Conservation (phyloP, 2,329 filamentous ascomycete genomes). For the Amphichorda felina region DNA sequence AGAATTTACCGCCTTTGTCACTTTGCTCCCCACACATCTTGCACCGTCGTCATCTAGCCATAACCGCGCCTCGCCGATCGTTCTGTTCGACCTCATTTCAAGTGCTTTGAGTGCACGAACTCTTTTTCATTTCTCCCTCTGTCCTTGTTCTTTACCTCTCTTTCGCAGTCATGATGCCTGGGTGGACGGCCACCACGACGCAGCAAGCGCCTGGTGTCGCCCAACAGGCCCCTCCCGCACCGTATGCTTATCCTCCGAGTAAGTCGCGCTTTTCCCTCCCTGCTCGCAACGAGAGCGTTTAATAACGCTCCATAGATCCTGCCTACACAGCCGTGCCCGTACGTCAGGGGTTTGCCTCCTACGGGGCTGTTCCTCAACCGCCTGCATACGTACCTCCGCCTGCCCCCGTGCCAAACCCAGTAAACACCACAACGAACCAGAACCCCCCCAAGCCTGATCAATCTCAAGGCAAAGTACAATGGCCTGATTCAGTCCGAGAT, state of each 20-base stretch:
- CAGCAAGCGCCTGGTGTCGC: constrained; percentile 28
- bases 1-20: not conserved
- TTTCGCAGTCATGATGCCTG: constrained; percentile 18
- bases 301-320: constrained; percentile 26
- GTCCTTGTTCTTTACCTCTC: not conserved
- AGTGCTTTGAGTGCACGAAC: not conserved
- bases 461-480: constrained; percentile 54
- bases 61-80: not conserved
- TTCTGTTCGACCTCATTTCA: not conserved
- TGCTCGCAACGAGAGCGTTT: not conserved
- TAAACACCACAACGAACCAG: constrained; percentile 10
- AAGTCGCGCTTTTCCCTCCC: constrained; percentile 10
- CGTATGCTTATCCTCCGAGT: constrained; percentile 27
- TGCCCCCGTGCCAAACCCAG: constrained; percentile 6
- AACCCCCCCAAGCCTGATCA: constrained; percentile 14
- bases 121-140: not conserved
- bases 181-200: constrained; percentile 20
- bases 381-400: constrained; percentile 14
- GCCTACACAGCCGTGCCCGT: constrained; percentile 52
- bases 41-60: not conserved
- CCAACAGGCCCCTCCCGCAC: constrained; percentile 18
- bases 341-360: constrained; percentile 45
- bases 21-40: not conserved
- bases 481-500: constrained; percentile 68
- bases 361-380: constrained; percentile 22